phyloP scores from a whole-genome alignment of 768 basidiomycete species.

The Serendipita indica region DNA sequence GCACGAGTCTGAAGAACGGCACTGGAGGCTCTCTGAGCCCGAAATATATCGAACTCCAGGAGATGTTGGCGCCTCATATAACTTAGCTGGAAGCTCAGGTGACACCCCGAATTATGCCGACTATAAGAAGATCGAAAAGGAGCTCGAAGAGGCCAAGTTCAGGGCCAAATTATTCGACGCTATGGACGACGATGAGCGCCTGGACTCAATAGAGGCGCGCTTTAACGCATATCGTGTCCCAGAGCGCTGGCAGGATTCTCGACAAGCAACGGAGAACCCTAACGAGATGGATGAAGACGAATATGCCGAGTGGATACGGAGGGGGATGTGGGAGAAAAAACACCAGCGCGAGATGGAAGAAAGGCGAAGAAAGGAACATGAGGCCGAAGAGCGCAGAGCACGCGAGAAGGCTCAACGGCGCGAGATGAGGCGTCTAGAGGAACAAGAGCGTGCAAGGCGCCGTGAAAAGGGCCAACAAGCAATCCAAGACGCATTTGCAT shows the following conservation, averaged over 20 bases:
- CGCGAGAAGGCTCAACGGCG: constrained; percentile 29
- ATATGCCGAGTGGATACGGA: constrained; percentile 74
- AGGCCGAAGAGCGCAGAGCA: constrained; percentile 32
- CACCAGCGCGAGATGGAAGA: constrained; percentile 20
- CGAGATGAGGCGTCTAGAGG: constrained; percentile 8
- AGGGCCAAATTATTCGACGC: constrained; percentile 60
- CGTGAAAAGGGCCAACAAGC: constrained; percentile 40
- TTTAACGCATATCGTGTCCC: constrained; percentile 66
- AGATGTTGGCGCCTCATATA: background rate
- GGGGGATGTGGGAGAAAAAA: constrained; percentile 69
- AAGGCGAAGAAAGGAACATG: constrained; percentile 21
- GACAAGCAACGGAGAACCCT: constrained; percentile 21
- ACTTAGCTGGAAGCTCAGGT: background rate
- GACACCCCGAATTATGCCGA: background rate
- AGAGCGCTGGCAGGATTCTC: constrained; percentile 40
- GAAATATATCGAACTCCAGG: background rate
- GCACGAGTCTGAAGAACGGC: constrained; percentile 17
- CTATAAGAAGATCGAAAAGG: constrained; percentile 32
- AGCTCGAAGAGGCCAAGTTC: constrained; percentile 51
- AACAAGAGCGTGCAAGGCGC: constrained; percentile 35
- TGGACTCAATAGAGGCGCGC: constrained; percentile 46
- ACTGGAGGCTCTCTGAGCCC: constrained; percentile 19
- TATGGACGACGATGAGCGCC: constrained; percentile 53
- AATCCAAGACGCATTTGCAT: constrained; percentile 16
- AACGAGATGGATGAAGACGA: constrained; percentile 66